Base-by-base conservation (phyloP, 2,329 filamentous ascomycete species). In the Aspergillus pseudoglaucus region DNA sequence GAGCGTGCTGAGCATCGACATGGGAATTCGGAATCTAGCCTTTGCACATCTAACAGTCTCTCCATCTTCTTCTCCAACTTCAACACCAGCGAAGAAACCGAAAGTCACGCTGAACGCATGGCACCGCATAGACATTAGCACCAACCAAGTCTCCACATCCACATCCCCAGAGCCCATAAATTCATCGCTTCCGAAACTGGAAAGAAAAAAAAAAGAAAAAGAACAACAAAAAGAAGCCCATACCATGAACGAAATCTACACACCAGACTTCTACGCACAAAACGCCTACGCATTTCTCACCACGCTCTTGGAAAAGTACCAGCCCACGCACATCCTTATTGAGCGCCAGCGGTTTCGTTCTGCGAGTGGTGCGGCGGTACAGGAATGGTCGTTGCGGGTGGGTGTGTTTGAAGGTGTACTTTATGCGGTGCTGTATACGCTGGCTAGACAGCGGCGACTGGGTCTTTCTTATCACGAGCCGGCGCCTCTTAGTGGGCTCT, bases 401-500 rank as follows among this genome's bases (percentile, higher is more conserved):
- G 91, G 91, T 55, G 84, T 86, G 59, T 77, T 94, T 18, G 88
- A 94, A 65, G 81, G 82, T 3, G 93, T 93, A 82, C 68, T 94
- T 0, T 86, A 90, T 72, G 84, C 85, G 7, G 76, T 83, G 10
- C 65, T 91, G 33, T 73, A 77, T 44, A 79, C 83, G 0, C 60
- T 88, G 42, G 67, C 68, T 41, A 63, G 69, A 15, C 65, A 76
- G 43, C 69, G 69, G 1, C 48, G 62, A 2, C 75, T 14, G 17
- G 3, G 3, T 33, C 7, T 17, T 20, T 20, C 20, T 18, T 12
- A 9, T 18, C 3, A 17, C 10, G 9, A 30, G 25, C 25, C 25
- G 10, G 25, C 38, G 18, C 49, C 47, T 18, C 9, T 51, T 10
- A 30, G 25, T 30, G 25, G 25, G 10, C 12, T 30, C 9, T 30